Evolutionary conservation across 2,329 filamentous ascomycete species (phyloP), one percentile per base, ranked within the genome.

Genomic region (Beauveria rudraprayagi): DNA sequence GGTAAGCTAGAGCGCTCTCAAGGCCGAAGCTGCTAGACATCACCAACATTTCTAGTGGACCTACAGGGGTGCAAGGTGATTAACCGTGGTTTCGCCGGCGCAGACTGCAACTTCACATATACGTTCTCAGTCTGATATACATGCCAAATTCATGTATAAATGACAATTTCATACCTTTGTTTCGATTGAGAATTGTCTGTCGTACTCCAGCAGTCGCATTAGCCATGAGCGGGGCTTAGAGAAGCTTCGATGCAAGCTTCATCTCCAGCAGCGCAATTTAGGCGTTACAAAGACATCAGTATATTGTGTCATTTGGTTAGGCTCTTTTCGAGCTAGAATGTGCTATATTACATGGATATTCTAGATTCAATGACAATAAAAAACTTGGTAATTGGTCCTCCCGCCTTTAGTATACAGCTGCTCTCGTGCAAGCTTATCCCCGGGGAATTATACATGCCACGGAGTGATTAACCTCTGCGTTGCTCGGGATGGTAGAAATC

Each of bases 401-500:
- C 57, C 19, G 26, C 40, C n/a, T 37, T 19, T 60, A 53, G 17
- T 54, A 53, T 40, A 60, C 57, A 60, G 57, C 41, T 40, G 19
- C 57, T 34, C 17, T 9, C 10, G 9, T 28, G 37, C 40, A 11
- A 44, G 24, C 46, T 43, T n/a, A 14, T 17, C n/a, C 37, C 17
- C 17, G 1, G 19, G 19, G 3, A 43, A 5, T 53, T 19, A 48
- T 41, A 28, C 55, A 28, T 26, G 8, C 34, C 2, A 24, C 17
- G 26, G 5, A 46, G 19, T 17, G 3, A n/a, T 60, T 22, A 60
- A 26, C 26, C 19, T 48, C 43, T 26, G 16, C 58, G 58, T 7
- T 52, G 57, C 58, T 61, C 58, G 9, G 51, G 28, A 28, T 51
- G 58, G 43, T 55, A 75, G 67, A 75, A 75, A 22, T 72, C 64